Conservation (phyloP, 73 alveolate genomes). For the Paramecium sonneborni region DNA sequence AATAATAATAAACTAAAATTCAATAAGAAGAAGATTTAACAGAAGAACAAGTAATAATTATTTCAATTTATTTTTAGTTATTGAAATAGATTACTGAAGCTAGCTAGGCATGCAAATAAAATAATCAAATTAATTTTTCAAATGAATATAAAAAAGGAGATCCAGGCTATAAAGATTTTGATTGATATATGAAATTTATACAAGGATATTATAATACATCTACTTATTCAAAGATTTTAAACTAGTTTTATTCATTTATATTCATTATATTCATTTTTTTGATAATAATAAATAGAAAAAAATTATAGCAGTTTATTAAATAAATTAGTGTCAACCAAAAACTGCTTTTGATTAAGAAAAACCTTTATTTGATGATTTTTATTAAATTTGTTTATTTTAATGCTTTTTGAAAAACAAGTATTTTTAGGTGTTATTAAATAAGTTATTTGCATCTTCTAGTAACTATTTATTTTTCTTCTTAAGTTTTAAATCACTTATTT, state of each 20-base stretch:
- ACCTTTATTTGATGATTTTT: neutral
- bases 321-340: neutral
- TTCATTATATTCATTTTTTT: too few species aligned
- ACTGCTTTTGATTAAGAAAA: neutral
- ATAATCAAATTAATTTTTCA: neutral
- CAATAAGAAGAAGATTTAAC: neutral
- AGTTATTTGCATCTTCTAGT: neutral
- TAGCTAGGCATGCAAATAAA: neutral
- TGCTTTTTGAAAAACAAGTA: neutral
- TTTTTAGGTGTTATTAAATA: neutral
- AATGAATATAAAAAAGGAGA: conserved; percentile 31
- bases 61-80: neutral
- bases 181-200: neutral
- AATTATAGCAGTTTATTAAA: too few species aligned
- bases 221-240: neutral
- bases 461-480: neutral
- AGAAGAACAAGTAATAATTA: conserved; percentile 16
- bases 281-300: too few species aligned
- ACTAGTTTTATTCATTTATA: too few species aligned
- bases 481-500: neutral
- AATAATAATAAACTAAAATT: neutral
- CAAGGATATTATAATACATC: neutral
- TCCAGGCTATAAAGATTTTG: conserved; percentile 30
- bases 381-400: neutral
- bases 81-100: conserved; percentile 15